phyloP scores from a whole-genome alignment of 2,329 filamentous ascomycete species.

The Phyllosticta citribraziliensis region DNA sequence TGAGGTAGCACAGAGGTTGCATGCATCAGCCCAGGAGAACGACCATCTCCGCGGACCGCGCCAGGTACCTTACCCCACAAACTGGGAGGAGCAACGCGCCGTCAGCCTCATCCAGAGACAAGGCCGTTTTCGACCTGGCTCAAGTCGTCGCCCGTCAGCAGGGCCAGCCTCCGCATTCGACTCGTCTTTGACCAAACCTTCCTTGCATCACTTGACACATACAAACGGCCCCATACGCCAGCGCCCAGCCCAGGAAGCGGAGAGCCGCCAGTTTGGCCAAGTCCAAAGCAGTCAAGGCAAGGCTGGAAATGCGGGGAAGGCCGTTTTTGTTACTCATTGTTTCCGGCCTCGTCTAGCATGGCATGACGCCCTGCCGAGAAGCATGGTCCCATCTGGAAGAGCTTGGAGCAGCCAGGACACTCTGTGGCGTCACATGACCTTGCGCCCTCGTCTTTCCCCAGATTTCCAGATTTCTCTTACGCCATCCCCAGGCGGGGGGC shows the following conservation, averaged over 20 bases:
- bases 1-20: neutral
- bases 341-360: neutral
- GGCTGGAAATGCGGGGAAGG: neutral
- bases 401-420: neutral
- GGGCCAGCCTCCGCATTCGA: neutral
- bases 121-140: neutral
- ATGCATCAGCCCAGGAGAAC: neutral
- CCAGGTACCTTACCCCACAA: neutral
- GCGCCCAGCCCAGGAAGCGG: neutral
- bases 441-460: neutral
- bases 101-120: neutral
- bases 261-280: neutral
- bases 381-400: neutral
- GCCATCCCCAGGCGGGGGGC: neutral
- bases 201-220: neutral
- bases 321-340: neutral
- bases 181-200: neutral
- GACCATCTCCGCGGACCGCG: neutral
- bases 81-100: neutral
- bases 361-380: neutral
- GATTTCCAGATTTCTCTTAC: neutral
- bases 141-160: neutral
- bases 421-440: neutral
- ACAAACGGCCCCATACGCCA: neutral
- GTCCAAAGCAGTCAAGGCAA: neutral